These are phyloP conservation scores for Saposhnikovia divaricata DNA, from an alignment of 129 eudicot species.

Conservation along the genomic window DNA sequence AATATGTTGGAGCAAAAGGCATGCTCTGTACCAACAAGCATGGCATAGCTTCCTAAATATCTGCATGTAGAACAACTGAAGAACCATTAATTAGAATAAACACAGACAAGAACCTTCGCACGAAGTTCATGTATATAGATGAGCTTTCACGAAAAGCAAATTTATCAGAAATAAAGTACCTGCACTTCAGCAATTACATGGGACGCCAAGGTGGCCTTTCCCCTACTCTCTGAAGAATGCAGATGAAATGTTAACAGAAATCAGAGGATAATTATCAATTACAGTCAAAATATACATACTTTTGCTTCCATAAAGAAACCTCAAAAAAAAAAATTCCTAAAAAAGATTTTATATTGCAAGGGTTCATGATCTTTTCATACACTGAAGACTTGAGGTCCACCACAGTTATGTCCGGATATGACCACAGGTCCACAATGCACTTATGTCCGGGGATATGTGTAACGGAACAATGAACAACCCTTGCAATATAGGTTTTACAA, in stretches of 20 bases:
- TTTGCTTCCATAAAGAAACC: not conserved
- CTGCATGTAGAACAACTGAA: constrained; percentile 29
- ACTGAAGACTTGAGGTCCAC: too few species aligned
- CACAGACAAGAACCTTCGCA: not conserved
- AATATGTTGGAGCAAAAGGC: constrained; percentile 78
- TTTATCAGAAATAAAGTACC: constrained; percentile 31
- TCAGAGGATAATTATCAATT: not conserved
- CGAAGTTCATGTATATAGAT: not conserved
- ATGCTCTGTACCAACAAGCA: constrained; percentile 98
- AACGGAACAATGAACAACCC: too few species aligned
- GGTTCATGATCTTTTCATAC: not conserved
- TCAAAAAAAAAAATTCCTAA: not conserved
- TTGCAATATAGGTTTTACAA: too few species aligned
- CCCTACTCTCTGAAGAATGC: constrained; percentile 42
- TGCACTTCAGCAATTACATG: constrained; percentile 96
- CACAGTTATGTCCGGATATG: too few species aligned
- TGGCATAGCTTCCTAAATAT: constrained; percentile 82
- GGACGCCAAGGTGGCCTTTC: constrained; percentile 85
- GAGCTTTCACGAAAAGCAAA: not conserved
- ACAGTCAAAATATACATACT: not conserved
- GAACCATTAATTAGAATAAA: not conserved
- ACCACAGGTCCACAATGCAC: too few species aligned
- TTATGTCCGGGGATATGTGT: too few species aligned
- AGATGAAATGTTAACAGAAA: not conserved
- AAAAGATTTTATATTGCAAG: not conserved